Evolutionary conservation across 140 eudicot genomes (phyloP).

Genomic region (Ambrosia hybrid): DNA sequence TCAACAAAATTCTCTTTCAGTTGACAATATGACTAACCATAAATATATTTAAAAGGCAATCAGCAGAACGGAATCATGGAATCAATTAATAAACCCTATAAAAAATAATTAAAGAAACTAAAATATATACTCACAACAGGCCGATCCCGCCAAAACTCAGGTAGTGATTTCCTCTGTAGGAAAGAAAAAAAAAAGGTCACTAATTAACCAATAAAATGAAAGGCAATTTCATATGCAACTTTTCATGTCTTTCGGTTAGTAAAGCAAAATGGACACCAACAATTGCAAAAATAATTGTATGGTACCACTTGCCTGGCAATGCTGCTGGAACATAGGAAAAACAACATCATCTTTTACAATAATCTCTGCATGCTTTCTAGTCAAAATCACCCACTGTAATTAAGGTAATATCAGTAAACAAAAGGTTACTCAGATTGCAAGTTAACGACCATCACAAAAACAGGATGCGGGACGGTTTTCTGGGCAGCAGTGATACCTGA

Average conservation of each 20-base stretch:
- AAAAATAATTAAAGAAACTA: conserved; percentile 21
- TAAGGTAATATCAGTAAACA: conserved; percentile 8
- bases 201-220: background rate
- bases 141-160: conserved; percentile 95
- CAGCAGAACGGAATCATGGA: background rate
- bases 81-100: background rate
- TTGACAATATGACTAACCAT: conserved; percentile 7
- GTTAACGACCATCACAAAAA: conserved; percentile 4
- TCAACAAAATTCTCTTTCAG: background rate
- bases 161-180: conserved; percentile 74
- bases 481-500: conserved; percentile 52
- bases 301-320: conserved; percentile 77
- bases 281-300: background rate
- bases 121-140: conserved; percentile 56
- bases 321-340: conserved; percentile 81
- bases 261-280: no score
- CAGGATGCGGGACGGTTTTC: background rate
- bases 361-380: conserved; percentile 35
- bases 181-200: conserved; percentile 22
- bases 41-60: background rate
- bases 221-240: background rate
- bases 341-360: conserved; percentile 28
- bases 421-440: conserved; percentile 6
- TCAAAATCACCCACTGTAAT: conserved; percentile 87
- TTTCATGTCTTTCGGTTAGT: no score